These are phyloP conservation scores for Sindora glabra DNA, from an alignment of 306 rosid species.

Conservation along the genomic window DNA sequence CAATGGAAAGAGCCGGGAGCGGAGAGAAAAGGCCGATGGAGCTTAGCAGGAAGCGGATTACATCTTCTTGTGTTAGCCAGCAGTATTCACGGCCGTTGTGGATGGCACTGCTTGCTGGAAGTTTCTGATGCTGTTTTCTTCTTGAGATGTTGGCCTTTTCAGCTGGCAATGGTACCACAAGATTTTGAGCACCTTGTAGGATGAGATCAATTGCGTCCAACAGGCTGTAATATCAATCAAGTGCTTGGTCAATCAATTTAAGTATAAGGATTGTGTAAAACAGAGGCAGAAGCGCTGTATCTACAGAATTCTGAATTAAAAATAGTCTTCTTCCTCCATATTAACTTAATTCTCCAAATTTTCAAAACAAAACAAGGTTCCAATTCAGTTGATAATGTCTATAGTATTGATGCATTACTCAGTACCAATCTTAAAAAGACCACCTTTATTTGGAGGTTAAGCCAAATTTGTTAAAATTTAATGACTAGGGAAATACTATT, in stretches of 20 bases:
- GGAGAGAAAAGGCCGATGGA: constrained; percentile 79
- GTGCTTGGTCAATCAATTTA: background rate
- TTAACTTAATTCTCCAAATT: background rate
- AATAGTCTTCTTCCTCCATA: background rate
- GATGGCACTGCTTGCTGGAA: constrained; percentile 15
- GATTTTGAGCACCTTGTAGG: constrained; percentile 79
- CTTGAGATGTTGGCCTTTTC: constrained; percentile 39
- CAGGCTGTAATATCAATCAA: constrained; percentile 41
- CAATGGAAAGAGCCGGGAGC: constrained; percentile 55
- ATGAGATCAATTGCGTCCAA: constrained; percentile 81
- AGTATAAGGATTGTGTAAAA: background rate
- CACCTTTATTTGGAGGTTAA: too few species aligned
- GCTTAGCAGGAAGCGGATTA: constrained; percentile 67
- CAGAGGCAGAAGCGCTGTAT: background rate
- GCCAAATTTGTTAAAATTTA: too few species aligned
- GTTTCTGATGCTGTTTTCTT: constrained; percentile 58
- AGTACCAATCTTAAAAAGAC: too few species aligned
- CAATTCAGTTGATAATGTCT: background rate
- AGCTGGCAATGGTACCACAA: constrained; percentile 61
- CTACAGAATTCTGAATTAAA: too few species aligned
- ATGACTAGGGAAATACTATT: too few species aligned
- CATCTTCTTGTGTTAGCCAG: constrained; percentile 89
- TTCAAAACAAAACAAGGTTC: background rate
- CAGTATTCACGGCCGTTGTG: constrained; percentile 69
- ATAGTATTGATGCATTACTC: background rate